Evolutionary conservation across 176 grass and related monocot species (phyloP), one percentile per base, ranked within the genome.

Genomic region (Cenchrus purpureus): DNA sequence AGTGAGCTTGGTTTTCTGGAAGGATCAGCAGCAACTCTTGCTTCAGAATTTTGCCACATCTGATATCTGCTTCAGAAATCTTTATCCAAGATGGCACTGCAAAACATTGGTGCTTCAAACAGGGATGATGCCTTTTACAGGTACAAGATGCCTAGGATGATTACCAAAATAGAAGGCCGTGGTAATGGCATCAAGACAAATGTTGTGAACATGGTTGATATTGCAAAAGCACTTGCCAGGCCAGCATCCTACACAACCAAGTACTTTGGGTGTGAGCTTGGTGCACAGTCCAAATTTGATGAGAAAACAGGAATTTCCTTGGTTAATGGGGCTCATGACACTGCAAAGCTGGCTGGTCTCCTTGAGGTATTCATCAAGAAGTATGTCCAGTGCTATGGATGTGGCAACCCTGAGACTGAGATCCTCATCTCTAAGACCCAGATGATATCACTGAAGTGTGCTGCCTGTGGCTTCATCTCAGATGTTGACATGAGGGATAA

Each of bases 131-230:
- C 95, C 88, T 97, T 97, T 73, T 97, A 97, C 58, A 86, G 95
- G 77, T 97, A 97, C 69, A 97, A 97, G 84, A 97, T 97, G 95
- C 95, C 95, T 10, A 91, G 65, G 49, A 94, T 94, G 95, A 79
- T 94, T 43, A 92, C 95, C 55, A 94, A 89, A 81, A 92, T 94
- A 44, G 95, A 97, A 87, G 86, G 95, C 13, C 86, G 86, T 58
- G 88, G 90, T 15, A 94, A 92, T 84, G 90, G 92, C 44, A 97
- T 92, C 73, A 94, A 94, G 84, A 92, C 95, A 7, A 97, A 97
- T 42, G 32, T 94, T 7, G 92, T 97, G 32, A 97, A 97, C 88
- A 94, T 94, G 92, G 92, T 94, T 31, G 95, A 91, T 69, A 92
- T 92, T 19, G 90, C 92, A 19, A 94, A 92, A 70, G 95, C 95